phyloP scores from a whole-genome alignment of 192 early-diverging fungal species.

The Spizellomyces punctatus region DNA sequence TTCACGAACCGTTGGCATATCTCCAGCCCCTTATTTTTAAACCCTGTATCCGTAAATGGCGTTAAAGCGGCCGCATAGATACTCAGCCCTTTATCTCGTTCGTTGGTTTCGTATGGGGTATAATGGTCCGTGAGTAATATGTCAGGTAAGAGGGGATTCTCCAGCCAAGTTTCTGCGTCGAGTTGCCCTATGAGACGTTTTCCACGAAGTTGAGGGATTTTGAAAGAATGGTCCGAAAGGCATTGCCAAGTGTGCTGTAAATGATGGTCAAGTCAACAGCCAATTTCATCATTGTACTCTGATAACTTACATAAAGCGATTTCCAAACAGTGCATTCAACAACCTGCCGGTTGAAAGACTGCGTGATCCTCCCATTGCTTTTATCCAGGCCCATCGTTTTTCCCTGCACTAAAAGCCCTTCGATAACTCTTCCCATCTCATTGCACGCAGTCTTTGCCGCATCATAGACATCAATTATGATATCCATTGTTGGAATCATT shows the following conservation, averaged over 20 bases:
- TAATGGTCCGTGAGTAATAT: conserved; percentile 49
- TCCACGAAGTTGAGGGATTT: conserved; percentile 31
- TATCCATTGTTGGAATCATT: conserved; percentile 42
- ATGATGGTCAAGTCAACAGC: background rate
- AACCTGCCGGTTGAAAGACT: conserved; percentile 9
- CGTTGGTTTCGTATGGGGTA: conserved; percentile 36
- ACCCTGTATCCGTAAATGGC: conserved; percentile 50
- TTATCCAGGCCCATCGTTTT: background rate
- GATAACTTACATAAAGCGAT: conserved; percentile 28
- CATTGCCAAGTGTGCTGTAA: conserved; percentile 36
- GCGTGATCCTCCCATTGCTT: background rate
- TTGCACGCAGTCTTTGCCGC: conserved; percentile 12
- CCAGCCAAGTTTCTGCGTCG: conserved; percentile 44
- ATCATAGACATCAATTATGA: conserved; percentile 23
- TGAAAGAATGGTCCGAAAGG: conserved; percentile 40
- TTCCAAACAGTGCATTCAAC: conserved; percentile 53
- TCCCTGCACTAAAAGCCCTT: conserved; percentile 4
- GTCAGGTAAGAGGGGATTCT: conserved; percentile 56
- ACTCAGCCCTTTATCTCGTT: conserved; percentile 22
- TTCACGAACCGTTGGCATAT: conserved; percentile 41
- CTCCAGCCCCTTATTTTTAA: conserved; percentile 32
- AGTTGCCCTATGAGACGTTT: conserved; percentile 40
- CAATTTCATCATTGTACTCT: no score
- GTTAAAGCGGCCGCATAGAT: conserved; percentile 40
- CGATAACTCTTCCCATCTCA: conserved; percentile 24